A percentile compares a stretch with the other conserved stretches of the same genome.
Conservation (phyloP, 306 rosid genomes). For the Mimosa bimucronata region DNA sequence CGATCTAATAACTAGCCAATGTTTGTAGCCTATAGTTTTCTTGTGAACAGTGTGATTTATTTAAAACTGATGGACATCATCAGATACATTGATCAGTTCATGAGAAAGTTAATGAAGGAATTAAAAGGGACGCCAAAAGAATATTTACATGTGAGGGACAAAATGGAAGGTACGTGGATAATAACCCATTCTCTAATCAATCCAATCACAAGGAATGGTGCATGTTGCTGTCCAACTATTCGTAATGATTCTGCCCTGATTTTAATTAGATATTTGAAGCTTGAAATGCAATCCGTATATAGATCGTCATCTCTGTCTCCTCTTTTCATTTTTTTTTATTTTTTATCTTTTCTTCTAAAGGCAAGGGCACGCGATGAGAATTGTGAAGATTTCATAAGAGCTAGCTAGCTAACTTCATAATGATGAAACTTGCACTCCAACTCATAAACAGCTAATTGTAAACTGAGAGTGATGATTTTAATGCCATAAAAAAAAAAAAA, state of each 20-base stretch:
- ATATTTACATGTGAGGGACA: slow-evolving; percentile 30
- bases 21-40: background rate
- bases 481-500: too few species aligned
- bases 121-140: background rate
- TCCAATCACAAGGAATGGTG: slow-evolving; percentile 11
- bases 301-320: background rate
- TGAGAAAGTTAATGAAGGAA: background rate
- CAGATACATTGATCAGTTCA: background rate
- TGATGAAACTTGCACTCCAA: background rate
- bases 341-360: background rate
- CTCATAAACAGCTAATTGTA: background rate
- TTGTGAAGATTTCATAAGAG: background rate
- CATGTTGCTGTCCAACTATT: slow-evolving; percentile 32
- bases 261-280: background rate
- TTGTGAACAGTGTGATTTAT: background rate
- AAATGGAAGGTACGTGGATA: slow-evolving; percentile 18
- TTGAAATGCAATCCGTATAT: background rate
- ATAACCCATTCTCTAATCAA: slow-evolving; percentile 9
- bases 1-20: background rate
- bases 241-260: background rate
- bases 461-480: too few species aligned
- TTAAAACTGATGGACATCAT: slow-evolving; percentile 1
- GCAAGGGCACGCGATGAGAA: too few species aligned
- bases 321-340: background rate
- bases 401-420: background rate